phyloP scores from a whole-genome alignment of 495 filamentous ascomycete genomes.

The Chlorociboria aeruginascens region DNA sequence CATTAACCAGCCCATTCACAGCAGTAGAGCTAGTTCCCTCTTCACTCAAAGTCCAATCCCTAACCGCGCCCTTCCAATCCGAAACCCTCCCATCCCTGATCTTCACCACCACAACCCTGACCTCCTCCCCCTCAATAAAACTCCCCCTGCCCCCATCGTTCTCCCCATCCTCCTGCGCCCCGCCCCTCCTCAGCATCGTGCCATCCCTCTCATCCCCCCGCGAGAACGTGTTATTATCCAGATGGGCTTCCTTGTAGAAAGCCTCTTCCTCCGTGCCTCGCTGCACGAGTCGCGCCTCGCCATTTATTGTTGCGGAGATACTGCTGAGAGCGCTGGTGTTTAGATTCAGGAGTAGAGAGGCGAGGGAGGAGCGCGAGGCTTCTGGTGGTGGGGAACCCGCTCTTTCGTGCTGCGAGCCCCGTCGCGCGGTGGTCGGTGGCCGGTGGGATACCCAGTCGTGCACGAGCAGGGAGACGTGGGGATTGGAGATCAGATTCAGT shows the following conservation, averaged over 20 bases:
- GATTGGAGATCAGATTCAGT: conserved; percentile 74
- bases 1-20: conserved; percentile 23
- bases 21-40: not conserved
- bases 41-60: conserved; percentile 50
- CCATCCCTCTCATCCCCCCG: conserved; percentile 13
- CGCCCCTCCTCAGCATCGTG: not conserved
- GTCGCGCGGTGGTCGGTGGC: conserved; percentile 57
- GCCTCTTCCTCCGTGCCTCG: conserved; percentile 63
- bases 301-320: conserved; percentile 90
- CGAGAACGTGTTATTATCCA: conserved; percentile 86
- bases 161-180: conserved; percentile 13
- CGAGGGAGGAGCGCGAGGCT: conserved; percentile 55
- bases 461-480: conserved; percentile 84
- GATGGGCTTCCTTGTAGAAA: conserved; percentile 69
- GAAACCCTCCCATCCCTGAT: conserved; percentile 65
- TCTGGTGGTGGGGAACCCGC: conserved; percentile 50
- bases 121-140: conserved; percentile 58
- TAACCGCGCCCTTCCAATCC: conserved; percentile 70
- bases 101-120: conserved; percentile 61
- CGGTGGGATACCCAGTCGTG: conserved; percentile 98
- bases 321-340: conserved; percentile 81
- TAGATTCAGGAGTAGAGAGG: conserved; percentile 71
- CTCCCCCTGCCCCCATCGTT: conserved; percentile 41
- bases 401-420: conserved; percentile 11
- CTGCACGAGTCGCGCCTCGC: conserved; percentile 59